These are phyloP conservation scores for Fusarium temperatum DNA, from an alignment of 2,329 filamentous ascomycete species.

Conservation along the genomic window DNA sequence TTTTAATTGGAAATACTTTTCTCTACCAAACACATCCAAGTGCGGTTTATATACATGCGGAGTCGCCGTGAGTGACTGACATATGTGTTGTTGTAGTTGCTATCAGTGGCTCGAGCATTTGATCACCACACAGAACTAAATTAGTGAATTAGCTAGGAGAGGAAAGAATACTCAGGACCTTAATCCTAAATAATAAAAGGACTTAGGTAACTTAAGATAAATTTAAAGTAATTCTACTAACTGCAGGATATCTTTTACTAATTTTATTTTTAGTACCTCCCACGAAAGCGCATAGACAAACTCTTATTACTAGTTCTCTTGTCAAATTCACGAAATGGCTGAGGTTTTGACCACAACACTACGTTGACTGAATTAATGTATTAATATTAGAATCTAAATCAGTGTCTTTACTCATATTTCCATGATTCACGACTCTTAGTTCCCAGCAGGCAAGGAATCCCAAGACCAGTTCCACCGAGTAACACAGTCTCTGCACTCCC, in stretches of 20 bases:
- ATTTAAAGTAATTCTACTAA: too few species aligned
- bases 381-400: not conserved
- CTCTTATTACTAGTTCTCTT: not conserved
- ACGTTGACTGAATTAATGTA: not conserved
- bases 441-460: not conserved
- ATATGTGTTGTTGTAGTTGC: too few species aligned
- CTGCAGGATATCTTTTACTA: too few species aligned
- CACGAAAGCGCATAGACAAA: not conserved
- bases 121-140: not conserved
- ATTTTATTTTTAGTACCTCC: too few species aligned
- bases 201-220: too few species aligned
- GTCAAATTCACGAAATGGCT: not conserved
- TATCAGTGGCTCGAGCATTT: accelerated
- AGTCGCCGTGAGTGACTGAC: too few species aligned
- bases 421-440: not conserved
- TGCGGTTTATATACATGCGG: not conserved
- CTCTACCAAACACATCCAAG: accelerated
- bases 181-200: too few species aligned
- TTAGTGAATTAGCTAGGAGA: too few species aligned
- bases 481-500: not conserved
- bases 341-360: accelerated
- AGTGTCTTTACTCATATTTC: not conserved
- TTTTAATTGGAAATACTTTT: accelerated
- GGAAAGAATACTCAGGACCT: too few species aligned
- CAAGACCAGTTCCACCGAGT: not conserved